These are phyloP conservation scores for Fusarium burgessii DNA, from an alignment of 2,329 filamentous ascomycete species.

Conservation along the genomic window DNA sequence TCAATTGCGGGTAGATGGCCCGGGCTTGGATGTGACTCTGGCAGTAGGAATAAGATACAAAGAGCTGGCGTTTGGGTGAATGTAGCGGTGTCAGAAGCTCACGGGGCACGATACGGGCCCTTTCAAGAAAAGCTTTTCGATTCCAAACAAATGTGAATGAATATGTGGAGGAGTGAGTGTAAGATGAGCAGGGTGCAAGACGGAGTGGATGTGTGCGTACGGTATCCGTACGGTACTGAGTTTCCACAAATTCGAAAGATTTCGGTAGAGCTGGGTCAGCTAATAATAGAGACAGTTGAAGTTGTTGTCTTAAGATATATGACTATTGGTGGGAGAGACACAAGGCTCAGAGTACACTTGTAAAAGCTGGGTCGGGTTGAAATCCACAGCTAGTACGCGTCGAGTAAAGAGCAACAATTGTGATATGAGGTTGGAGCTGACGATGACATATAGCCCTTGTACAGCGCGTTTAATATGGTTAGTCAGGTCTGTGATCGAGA, in stretches of 20 bases:
- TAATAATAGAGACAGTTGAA: conserved; percentile 31
- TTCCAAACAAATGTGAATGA: conserved; percentile 30
- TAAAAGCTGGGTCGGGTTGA: conserved; percentile 8
- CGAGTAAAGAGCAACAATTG: conserved; percentile 15
- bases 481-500: conserved; percentile 31
- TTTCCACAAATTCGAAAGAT: conserved; percentile 28
- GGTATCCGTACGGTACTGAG: conserved; percentile 12
- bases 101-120: conserved; percentile 22
- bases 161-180: conserved; percentile 27
- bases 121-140: conserved; percentile 19
- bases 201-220: conserved; percentile 29
- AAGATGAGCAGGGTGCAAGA: conserved; percentile 12
- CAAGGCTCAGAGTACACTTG: conserved; percentile 9
- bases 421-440: conserved; percentile 18
- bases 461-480: conserved; percentile 28
- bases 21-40: conserved; percentile 39
- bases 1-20: conserved; percentile 40
- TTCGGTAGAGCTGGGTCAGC: conserved; percentile 11
- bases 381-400: conserved; percentile 20
- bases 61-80: conserved; percentile 10
- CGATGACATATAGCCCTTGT: conserved; percentile 30
- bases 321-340: conserved; percentile 21
- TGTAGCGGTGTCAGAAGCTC: conserved; percentile 18
- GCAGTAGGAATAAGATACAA: conserved; percentile 21
- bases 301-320: conserved; percentile 17